Percentiles rank a stretch among this genome's conserved stretches.
Evolutionary conservation across 345 rosid genomes (phyloP).

Genomic region (Brassica incana): DNA sequence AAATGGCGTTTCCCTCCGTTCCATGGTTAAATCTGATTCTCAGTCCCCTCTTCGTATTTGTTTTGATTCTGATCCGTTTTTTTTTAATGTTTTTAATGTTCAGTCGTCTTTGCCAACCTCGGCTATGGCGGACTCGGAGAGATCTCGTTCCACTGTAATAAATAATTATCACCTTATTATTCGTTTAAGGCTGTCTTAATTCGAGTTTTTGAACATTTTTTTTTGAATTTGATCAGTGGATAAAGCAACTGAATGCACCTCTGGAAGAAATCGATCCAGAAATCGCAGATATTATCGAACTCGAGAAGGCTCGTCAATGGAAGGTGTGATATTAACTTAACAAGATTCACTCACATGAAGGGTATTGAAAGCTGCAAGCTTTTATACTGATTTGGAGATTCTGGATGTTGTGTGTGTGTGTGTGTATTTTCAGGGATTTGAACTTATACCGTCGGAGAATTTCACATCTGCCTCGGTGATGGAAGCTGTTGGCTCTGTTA

Average conservation of each 20-base stretch:
- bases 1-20: conserved; percentile 36
- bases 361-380: background rate
- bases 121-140: conserved; percentile 51
- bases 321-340: conserved; percentile 44
- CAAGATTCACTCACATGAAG: no score
- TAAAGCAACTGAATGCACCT: conserved; percentile 77
- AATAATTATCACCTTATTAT: no score
- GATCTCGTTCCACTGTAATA: conserved; percentile 60
- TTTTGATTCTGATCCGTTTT: conserved; percentile 24
- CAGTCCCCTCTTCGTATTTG: background rate
- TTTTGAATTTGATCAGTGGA: conserved; percentile 55
- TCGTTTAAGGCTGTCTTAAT: background rate
- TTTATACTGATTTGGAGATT: background rate
- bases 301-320: conserved; percentile 99
- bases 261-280: conserved; percentile 88
- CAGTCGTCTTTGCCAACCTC: conserved; percentile 70
- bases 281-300: conserved; percentile 81
- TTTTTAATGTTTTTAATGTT: background rate
- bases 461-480: conserved; percentile 91
- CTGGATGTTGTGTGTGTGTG: background rate
- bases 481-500: conserved; percentile 97
- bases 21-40: conserved; percentile 42
- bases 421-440: conserved; percentile 88
- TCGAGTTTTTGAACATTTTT: background rate
- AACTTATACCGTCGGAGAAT: conserved; percentile 94